Conservation (phyloP, 805 yeast species). For the Pichia thaimueangensis region DNA sequence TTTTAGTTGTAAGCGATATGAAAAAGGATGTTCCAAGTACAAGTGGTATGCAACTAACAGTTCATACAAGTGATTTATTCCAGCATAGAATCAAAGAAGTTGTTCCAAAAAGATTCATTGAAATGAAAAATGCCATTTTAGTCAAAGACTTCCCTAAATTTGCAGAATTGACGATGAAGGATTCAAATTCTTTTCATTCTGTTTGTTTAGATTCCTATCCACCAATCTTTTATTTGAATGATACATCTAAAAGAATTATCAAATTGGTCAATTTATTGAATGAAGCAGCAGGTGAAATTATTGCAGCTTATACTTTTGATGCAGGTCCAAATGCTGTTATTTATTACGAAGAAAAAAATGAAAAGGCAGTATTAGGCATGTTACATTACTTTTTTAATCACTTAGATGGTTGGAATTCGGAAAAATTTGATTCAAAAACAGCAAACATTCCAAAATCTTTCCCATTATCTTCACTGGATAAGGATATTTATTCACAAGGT, state of each 20-base stretch:
- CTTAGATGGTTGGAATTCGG: slow-evolving; percentile 62
- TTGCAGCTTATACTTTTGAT: slow-evolving; percentile 96
- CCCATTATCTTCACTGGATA: slow-evolving; percentile 28
- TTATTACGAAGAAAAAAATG: slow-evolving; percentile 76
- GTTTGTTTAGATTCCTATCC: slow-evolving; percentile 95
- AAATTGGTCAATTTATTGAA: slow-evolving; percentile 76
- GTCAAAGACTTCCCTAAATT: slow-evolving; percentile 71
- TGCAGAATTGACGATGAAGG: slow-evolving; percentile 91
- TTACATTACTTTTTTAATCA: slow-evolving; percentile 52
- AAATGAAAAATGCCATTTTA: slow-evolving; percentile 73
- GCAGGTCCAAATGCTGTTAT: slow-evolving; percentile 99
- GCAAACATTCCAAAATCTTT: slow-evolving; percentile 18
- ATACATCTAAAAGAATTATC: slow-evolving; percentile 78
- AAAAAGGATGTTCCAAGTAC: slow-evolving; percentile 95
- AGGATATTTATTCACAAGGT: slow-evolving; percentile 37
- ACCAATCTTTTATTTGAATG: slow-evolving; percentile 91
- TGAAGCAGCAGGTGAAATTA: slow-evolving; percentile 51
- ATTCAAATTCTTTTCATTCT: slow-evolving; percentile 95
- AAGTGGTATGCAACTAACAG: slow-evolving; percentile 94
- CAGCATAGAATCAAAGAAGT: slow-evolving; percentile 69
- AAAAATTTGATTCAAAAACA: slow-evolving; percentile 21
- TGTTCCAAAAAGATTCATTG: slow-evolving; percentile 78
- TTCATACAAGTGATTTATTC: slow-evolving; percentile 80
- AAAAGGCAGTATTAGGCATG: slow-evolving; percentile 63
- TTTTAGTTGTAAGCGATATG: slow-evolving; percentile 85